Conservation (phyloP, 139 green algal species). For the Desmodesmus armatus region DNA sequence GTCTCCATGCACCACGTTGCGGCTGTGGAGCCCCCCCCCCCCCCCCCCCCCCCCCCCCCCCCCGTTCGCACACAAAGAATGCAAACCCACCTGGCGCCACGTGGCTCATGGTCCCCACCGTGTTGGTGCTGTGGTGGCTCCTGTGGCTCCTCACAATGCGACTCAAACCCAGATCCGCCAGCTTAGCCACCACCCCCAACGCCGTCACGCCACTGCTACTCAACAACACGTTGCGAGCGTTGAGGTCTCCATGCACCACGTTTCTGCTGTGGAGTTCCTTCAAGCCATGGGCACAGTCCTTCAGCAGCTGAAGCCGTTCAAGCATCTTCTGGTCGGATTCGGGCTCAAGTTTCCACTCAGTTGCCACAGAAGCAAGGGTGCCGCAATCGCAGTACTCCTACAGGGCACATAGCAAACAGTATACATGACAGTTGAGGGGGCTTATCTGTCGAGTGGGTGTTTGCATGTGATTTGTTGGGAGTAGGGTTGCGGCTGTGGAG, state of each 20-base stretch:
- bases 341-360: background rate
- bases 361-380: background rate
- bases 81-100: too few species aligned
- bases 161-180: constrained; percentile 3
- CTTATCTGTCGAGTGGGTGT: background rate
- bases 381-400: constrained; percentile 25
- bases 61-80: too few species aligned
- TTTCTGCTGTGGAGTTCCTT: background rate
- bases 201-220: background rate
- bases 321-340: constrained; percentile 16
- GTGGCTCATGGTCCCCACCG: constrained; percentile 41
- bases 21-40: too few species aligned
- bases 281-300: constrained; percentile 7
- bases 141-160: background rate
- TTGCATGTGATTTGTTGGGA: background rate
- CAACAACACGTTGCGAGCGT: constrained; percentile 26
- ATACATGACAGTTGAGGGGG: background rate
- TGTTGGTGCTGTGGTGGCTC: constrained; percentile 30
- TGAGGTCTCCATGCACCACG: constrained; percentile 42
- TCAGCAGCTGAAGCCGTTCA: constrained; percentile 24
- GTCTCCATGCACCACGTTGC: constrained; percentile 45
- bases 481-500: background rate
- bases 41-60: too few species aligned
- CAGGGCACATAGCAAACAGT: background rate
- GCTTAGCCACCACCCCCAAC: background rate